Percentiles rank a stretch among this genome's conserved stretches.
Evolutionary conservation across 257 asterid genomes (phyloP).

Genomic region (Solanum piurae): DNA sequence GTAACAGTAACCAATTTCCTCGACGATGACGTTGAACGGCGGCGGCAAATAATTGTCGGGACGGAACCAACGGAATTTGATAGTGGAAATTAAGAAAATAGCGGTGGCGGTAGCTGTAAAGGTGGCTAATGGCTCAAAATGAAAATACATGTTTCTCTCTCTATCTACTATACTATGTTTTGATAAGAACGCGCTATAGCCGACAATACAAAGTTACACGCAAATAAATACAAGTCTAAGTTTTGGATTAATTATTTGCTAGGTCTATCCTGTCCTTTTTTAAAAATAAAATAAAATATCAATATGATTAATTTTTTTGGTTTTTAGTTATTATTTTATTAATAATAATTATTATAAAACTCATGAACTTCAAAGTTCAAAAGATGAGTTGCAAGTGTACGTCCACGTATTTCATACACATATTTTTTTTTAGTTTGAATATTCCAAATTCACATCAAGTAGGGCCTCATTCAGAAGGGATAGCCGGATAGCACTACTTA

Average conservation of each 20-base stretch:
- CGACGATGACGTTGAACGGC: not conserved
- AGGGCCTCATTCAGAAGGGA: no score
- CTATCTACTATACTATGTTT: not conserved
- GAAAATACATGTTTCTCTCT: not conserved
- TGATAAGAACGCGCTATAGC: not conserved
- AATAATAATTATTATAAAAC: no score
- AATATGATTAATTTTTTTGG: no score
- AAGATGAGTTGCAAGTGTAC: no score
- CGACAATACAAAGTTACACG: not conserved
- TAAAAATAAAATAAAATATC: not conserved
- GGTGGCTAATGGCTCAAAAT: not conserved
- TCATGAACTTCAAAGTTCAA: no score
- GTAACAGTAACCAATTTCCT: not conserved
- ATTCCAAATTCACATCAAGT: no score
- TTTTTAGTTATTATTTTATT: no score
- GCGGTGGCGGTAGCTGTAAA: not conserved
- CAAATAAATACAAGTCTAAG: not conserved
- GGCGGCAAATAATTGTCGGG: not conserved
- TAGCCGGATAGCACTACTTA: accelerated
- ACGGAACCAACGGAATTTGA: not conserved
- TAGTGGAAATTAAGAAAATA: not conserved
- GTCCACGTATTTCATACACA: no score
- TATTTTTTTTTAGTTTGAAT: no score
- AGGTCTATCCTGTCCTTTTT: not conserved
- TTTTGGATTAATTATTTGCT: not conserved